phyloP scores from a whole-genome alignment of 2,329 filamentous ascomycete genomes.

The Clonostachys rhizophaga region DNA sequence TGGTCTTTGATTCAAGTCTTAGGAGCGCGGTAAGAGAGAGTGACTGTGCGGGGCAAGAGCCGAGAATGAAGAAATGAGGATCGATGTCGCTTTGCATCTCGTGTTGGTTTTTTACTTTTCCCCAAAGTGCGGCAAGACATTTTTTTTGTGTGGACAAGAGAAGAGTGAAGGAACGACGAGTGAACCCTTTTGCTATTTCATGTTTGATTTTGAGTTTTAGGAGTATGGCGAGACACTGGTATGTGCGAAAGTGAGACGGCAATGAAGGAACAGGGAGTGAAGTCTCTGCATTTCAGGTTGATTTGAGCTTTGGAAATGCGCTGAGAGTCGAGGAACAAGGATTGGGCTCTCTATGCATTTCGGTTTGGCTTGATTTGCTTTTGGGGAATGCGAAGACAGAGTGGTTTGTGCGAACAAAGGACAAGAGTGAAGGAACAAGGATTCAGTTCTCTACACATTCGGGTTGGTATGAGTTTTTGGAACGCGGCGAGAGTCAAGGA shows the following conservation, averaged over 20 bases:
- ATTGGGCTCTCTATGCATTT: slow-evolving; percentile 1
- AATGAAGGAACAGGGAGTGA: too few species aligned
- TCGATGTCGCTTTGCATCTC: background rate
- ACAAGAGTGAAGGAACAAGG: background rate
- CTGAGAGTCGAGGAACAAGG: background rate
- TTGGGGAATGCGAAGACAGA: slow-evolving; percentile 9
- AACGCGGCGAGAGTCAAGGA: background rate
- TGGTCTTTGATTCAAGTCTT: slow-evolving; percentile 7
- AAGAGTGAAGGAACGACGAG: too few species aligned
- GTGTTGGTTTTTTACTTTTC: background rate
- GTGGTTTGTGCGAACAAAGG: background rate
- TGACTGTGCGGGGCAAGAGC: background rate
- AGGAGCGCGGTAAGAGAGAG: slow-evolving; percentile 8
- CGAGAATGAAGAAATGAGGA: background rate
- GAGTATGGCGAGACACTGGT: too few species aligned
- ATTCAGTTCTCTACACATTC: background rate
- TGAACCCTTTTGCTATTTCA: slow-evolving; percentile 6
- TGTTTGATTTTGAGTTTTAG: slow-evolving; percentile 4
- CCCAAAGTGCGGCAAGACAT: too few species aligned
- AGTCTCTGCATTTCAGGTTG: background rate
- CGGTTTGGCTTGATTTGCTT: slow-evolving; percentile 6
- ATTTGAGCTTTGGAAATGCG: slow-evolving; percentile 4
- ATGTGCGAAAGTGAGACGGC: too few species aligned
- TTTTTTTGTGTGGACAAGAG: background rate
- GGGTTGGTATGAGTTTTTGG: too few species aligned